A percentile compares a stretch with the other conserved stretches of the same genome.
phyloP scores from a whole-genome alignment of 495 filamentous ascomycete species.

The Neurospora cerealis region DNA sequence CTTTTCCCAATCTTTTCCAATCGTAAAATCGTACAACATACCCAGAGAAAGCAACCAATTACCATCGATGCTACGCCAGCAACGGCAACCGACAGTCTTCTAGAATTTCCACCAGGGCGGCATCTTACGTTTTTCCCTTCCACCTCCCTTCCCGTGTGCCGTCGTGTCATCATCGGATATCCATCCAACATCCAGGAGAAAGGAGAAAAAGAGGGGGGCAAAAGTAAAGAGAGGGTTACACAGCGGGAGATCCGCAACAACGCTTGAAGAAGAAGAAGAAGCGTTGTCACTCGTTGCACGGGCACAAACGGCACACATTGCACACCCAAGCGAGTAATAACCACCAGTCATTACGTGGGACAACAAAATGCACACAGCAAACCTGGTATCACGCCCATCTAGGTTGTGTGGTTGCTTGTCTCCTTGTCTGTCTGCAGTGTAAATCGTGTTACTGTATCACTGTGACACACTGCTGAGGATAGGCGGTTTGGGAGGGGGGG shows the following conservation, averaged over 20 bases:
- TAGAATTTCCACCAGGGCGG: neutral
- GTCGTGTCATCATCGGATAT: neutral
- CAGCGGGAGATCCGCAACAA: neutral
- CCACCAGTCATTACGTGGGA: neutral
- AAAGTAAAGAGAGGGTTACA: neutral
- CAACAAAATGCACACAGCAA: neutral
- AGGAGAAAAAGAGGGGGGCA: neutral
- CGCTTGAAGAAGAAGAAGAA: too few relatives aligned
- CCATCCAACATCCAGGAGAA: neutral
- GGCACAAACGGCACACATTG: neutral
- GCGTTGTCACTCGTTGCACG: neutral
- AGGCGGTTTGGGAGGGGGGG: neutral
- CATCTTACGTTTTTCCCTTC: neutral
- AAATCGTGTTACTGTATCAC: neutral
- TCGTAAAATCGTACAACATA: neutral
- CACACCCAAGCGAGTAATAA: neutral
- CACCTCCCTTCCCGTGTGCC: neutral
- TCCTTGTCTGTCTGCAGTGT: neutral
- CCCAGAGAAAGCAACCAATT: neutral
- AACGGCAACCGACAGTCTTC: neutral
- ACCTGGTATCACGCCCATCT: neutral
- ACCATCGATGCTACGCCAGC: neutral
- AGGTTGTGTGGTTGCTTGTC: neutral
- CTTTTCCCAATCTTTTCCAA: neutral
- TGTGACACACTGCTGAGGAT: neutral